Evolutionary conservation across 805 yeast genomes (phyloP).

Genomic region (Torulaspora indica): DNA sequence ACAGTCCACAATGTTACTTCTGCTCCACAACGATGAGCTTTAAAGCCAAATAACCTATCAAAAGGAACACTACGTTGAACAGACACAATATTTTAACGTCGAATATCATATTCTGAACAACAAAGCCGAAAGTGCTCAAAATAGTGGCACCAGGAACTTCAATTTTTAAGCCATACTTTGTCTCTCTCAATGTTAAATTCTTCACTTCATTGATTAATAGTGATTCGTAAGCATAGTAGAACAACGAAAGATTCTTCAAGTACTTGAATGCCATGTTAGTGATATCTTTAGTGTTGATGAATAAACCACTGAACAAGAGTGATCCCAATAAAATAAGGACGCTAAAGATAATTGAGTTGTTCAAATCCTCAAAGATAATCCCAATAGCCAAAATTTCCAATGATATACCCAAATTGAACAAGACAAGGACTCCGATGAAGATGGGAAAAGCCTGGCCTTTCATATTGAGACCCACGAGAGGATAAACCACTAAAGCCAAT

Average conservation of each 20-base stretch:
- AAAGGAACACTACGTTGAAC: constrained; percentile 54
- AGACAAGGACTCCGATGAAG: constrained; percentile 61
- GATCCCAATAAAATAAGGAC: constrained; percentile 80
- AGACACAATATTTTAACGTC: constrained; percentile 60
- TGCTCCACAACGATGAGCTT: constrained; percentile 71
- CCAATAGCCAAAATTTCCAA: constrained; percentile 84
- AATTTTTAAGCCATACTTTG: constrained; percentile 86
- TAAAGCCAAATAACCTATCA: constrained; percentile 70
- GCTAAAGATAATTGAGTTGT: constrained; percentile 86
- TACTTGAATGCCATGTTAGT: constrained; percentile 54
- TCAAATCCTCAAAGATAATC: constrained; percentile 78
- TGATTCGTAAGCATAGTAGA: constrained; percentile 95
- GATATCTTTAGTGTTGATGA: constrained; percentile 73
- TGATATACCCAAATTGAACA: constrained; percentile 84
- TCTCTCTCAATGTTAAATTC: constrained; percentile 75
- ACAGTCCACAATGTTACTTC: constrained; percentile 47
- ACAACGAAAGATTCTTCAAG: constrained; percentile 80
- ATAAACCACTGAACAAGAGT: constrained; percentile 86
- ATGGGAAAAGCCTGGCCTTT: constrained; percentile 68
- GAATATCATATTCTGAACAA: constrained; percentile 65
- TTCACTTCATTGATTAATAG: constrained; percentile 88
- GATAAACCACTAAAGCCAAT: constrained; percentile 75
- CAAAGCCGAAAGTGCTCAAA: constrained; percentile 89
- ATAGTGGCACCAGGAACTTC: constrained; percentile 98
- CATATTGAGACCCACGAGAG: constrained; percentile 82